Percentiles rank a stretch among this genome's conserved stretches.
phyloP scores from a whole-genome alignment of 169 alveolate genomes.

The Neospora caninum region DNA sequence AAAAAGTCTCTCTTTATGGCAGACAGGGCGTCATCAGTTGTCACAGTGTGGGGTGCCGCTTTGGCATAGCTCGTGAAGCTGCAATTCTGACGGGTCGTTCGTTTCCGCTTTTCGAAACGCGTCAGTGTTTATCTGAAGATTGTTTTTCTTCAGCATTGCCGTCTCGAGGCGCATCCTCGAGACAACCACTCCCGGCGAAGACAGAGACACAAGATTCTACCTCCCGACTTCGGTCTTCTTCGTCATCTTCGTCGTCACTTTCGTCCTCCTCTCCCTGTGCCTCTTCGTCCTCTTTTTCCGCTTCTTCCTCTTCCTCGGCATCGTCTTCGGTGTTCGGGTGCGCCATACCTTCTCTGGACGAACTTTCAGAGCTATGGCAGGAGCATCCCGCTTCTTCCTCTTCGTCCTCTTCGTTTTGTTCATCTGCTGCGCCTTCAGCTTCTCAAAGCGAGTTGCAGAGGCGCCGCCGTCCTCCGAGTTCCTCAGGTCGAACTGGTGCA shows the following conservation, averaged over 20 bases:
- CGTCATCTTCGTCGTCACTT: not conserved
- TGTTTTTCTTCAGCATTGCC: not conserved
- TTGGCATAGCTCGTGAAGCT: too few species aligned
- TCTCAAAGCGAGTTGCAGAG: not conserved
- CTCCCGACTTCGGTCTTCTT: not conserved
- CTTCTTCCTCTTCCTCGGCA: not conserved
- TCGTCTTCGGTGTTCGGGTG: not conserved
- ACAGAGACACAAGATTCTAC: not conserved
- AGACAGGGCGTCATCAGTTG: too few species aligned
- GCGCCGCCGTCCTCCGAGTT: not conserved
- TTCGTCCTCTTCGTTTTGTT: not conserved
- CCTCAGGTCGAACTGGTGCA: not conserved
- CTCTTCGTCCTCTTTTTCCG: not conserved
- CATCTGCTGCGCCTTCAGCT: not conserved
- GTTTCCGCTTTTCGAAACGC: too few species aligned
- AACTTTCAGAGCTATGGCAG: not conserved
- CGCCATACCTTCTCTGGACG: not conserved
- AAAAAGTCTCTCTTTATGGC: too few species aligned
- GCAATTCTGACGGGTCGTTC: too few species aligned
- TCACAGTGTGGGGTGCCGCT: too few species aligned
- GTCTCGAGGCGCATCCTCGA: not conserved
- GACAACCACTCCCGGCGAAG: not conserved
- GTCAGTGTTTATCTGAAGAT: too few species aligned
- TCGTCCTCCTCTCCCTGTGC: not conserved
- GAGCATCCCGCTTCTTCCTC: not conserved